Evolutionary conservation across 306 rosid species (phyloP), one percentile per base, ranked within the genome.

Genomic region (Pyrus betulifolia): DNA sequence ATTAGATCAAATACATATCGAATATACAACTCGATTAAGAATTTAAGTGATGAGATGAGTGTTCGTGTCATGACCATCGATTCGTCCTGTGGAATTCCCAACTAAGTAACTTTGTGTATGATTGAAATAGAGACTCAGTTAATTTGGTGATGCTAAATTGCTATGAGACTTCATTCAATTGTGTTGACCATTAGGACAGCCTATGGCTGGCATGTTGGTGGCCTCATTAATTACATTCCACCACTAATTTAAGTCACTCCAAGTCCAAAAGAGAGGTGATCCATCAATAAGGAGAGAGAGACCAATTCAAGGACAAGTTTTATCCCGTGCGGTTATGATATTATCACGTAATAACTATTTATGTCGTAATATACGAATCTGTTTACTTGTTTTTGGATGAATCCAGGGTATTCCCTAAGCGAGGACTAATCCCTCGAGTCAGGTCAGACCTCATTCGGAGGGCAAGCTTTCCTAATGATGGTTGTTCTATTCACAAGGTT

Each of bases 21-120:
- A 38, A 38, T 38, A 38, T 38, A 7, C 45, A 42, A 42, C 12
- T 9, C 12, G 3, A 42, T 9, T 42, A 42, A 42, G 45, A 42
- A 42, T 42, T 9, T 42, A 9, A 9, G 12, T 42, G 45, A 42
- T 9, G 45, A 42, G 45, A 42, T 42, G 45, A 42, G 45, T 21
- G 21, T n/a, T 65, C 68, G 21, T 44, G 55, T 55, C 52, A 40
- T 28, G 42, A 1, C 12, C 45, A 9, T 42, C 45, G 21, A 54
- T 61, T 69, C 62, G 44, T 76, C 60, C 52, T 8, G 71, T 80
- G 67, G 54, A 72, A 65, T 65, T 65, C 78, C 69, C 78, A 51
- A 12, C 51, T 52, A 28, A 17, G 8, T 31, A 64, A 17, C 54
- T 40, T 52, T 54, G n/a, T 54, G 49, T 28, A 10, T 52, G 25